phyloP scores from a whole-genome alignment of 2,329 filamentous ascomycete species.

The Epichloe sibirici region DNA sequence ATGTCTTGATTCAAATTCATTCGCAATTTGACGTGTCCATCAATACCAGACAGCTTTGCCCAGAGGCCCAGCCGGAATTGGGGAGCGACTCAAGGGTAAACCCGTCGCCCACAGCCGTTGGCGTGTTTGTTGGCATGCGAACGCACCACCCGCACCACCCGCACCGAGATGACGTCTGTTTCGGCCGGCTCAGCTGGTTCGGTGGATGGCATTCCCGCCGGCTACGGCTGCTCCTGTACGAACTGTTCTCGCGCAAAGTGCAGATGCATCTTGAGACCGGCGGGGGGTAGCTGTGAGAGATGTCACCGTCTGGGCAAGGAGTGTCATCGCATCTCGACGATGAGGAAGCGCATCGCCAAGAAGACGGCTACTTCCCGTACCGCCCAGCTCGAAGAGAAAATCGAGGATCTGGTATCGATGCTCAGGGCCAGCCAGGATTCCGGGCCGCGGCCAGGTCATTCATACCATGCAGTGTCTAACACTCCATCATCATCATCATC shows the following conservation, averaged over 20 bases:
- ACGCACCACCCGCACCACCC: not conserved
- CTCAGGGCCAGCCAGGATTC: constrained; percentile 21
- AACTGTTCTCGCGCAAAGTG: constrained; percentile 37
- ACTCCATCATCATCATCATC: not conserved
- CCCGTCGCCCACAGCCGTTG: not conserved
- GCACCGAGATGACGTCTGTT: not conserved
- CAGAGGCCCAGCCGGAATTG: not conserved
- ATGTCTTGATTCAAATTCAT: not conserved
- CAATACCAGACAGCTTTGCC: not conserved
- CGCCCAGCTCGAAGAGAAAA: constrained; percentile 36
- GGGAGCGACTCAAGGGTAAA: not conserved
- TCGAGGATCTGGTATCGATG: constrained; percentile 36
- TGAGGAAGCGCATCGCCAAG: constrained; percentile 25
- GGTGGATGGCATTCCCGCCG: constrained; percentile 18
- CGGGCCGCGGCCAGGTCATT: not conserved
- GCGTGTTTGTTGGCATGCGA: not conserved
- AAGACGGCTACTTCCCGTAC: constrained; percentile 24
- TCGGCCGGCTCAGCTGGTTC: not conserved
- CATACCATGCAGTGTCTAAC: constrained; percentile 1
- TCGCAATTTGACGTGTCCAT: not conserved
- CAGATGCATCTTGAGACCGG: constrained; percentile 31
- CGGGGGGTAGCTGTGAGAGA: constrained; percentile 24
- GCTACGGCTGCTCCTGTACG: constrained; percentile 32
- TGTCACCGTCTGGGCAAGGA: constrained; percentile 35
- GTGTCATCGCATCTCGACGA: constrained; percentile 31